phyloP scores from a whole-genome alignment of 306 rosid species.

The Vicia faba region DNA sequence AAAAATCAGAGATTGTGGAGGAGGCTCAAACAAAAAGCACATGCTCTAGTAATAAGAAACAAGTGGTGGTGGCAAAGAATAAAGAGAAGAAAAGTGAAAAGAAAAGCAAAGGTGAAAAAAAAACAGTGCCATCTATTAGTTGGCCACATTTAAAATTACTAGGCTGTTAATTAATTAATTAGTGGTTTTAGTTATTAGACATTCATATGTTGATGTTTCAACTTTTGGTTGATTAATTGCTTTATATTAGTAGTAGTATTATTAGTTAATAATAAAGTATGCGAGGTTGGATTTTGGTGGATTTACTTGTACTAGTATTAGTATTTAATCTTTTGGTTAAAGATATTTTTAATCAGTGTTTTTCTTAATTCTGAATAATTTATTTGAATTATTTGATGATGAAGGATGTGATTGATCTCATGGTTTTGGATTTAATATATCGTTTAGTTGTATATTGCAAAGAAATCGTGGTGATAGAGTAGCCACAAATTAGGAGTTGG shows the following conservation, averaged over 20 bases:
- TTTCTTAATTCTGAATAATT: no score
- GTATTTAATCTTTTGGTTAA: neutral
- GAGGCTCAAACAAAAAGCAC: slow-evolving; percentile 25
- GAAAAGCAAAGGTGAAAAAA: slow-evolving; percentile 52
- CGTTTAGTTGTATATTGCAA: no score
- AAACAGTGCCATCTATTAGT: slow-evolving; percentile 39
- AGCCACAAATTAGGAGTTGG: no score
- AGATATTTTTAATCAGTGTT: no score
- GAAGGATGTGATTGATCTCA: no score
- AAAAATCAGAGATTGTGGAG: slow-evolving; percentile 36
- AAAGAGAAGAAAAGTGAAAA: slow-evolving; percentile 43
- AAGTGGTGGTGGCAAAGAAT: slow-evolving; percentile 41
- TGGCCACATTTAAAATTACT: slow-evolving; percentile 67
- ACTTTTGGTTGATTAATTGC: slow-evolving; percentile 2
- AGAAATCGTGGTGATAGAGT: no score
- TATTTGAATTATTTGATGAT: no score
- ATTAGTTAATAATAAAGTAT: slow-evolving; percentile 27
- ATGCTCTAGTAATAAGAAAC: slow-evolving; percentile 38
- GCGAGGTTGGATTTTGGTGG: slow-evolving; percentile 27
- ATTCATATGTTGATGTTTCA: slow-evolving; percentile 20
- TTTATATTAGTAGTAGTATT: neutral
- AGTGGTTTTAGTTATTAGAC: slow-evolving; percentile 15
- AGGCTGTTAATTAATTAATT: slow-evolving; percentile 48
- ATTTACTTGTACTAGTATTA: slow-evolving; percentile 18
- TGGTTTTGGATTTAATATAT: no score